Evolutionary conservation across 108 stramenopile genomes (phyloP).

Genomic region (Schizochytrium sp.): DNA sequence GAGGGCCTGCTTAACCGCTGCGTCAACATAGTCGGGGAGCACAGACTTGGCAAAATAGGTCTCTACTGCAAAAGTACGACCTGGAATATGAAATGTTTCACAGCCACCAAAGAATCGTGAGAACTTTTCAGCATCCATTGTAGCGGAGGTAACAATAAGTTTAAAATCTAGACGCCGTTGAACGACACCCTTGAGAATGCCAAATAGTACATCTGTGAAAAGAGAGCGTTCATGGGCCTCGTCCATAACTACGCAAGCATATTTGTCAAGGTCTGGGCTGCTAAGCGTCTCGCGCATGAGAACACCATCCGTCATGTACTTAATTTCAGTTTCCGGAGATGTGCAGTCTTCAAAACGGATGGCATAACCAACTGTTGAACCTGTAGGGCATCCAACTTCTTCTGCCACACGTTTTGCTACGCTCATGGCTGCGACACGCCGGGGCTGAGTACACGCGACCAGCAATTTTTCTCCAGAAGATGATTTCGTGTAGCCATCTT

Average conservation of each 20-base stretch:
- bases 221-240: slow-evolving; percentile 96
- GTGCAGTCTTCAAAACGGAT: slow-evolving; percentile 99
- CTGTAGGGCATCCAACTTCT: slow-evolving; percentile 91
- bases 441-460: slow-evolving; percentile 94
- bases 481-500: slow-evolving; percentile 90
- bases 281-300: slow-evolving; percentile 93
- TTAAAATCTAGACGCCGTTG: slow-evolving; percentile 92
- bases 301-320: slow-evolving; percentile 98
- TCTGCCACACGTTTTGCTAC: slow-evolving; percentile 98
- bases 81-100: slow-evolving; percentile 93
- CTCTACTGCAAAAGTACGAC: slow-evolving; percentile 94
- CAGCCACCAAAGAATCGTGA: slow-evolving; percentile 93
- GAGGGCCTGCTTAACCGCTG: slow-evolving; percentile 95
- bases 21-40: slow-evolving; percentile 97
- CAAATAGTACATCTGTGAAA: slow-evolving; percentile 98
- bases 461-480: slow-evolving; percentile 73
- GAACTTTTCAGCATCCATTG: slow-evolving; percentile 93
- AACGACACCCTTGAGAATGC: slow-evolving; percentile 91
- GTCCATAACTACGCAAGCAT: slow-evolving; percentile 94
- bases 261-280: slow-evolving; percentile 93
- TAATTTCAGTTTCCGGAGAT: slow-evolving; percentile 83
- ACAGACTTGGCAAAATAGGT: slow-evolving; percentile 89
- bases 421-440: slow-evolving; percentile 98
- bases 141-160: slow-evolving; percentile 97
- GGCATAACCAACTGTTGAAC: slow-evolving; percentile 94